phyloP scores from a whole-genome alignment of 129 eudicot genomes.

The Centella asiatica region DNA sequence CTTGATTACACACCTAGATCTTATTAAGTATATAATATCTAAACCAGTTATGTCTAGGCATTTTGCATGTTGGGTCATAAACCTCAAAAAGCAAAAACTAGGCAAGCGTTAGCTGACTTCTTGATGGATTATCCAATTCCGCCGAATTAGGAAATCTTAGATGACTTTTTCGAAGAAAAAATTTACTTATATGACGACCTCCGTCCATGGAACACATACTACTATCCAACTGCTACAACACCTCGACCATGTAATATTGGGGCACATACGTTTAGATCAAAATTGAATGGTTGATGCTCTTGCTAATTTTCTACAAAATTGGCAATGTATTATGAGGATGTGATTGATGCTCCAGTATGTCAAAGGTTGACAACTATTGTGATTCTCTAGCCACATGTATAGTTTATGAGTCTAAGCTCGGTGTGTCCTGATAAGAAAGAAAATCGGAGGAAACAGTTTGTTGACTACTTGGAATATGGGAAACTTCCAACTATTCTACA shows the following conservation, averaged over 20 bases:
- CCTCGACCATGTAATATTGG: not conserved
- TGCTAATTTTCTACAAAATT: not conserved
- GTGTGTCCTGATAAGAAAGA: too few relatives aligned
- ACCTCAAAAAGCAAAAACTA: constrained; percentile 17
- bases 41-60: not conserved
- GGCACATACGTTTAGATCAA: constrained; percentile 8
- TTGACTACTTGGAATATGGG: too few relatives aligned
- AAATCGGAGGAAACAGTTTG: too few relatives aligned
- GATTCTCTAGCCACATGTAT: too few relatives aligned
- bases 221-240: not conserved
- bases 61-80: constrained; percentile 9
- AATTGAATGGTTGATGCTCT: constrained; percentile 14
- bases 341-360: too few relatives aligned
- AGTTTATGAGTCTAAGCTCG: too few relatives aligned
- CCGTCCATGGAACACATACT: constrained; percentile 5
- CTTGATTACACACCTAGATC: constrained; percentile 6
- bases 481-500: too few relatives aligned
- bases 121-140: constrained; percentile 11
- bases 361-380: too few relatives aligned
- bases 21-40: constrained; percentile 3
- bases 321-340: too few relatives aligned
- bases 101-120: constrained; percentile 19
- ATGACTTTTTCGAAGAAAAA: constrained; percentile 11
- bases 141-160: constrained; percentile 1
- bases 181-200: not conserved